Evolutionary conservation across 2,329 filamentous ascomycete species (phyloP).

Genomic region (Curvularia spicifera): DNA sequence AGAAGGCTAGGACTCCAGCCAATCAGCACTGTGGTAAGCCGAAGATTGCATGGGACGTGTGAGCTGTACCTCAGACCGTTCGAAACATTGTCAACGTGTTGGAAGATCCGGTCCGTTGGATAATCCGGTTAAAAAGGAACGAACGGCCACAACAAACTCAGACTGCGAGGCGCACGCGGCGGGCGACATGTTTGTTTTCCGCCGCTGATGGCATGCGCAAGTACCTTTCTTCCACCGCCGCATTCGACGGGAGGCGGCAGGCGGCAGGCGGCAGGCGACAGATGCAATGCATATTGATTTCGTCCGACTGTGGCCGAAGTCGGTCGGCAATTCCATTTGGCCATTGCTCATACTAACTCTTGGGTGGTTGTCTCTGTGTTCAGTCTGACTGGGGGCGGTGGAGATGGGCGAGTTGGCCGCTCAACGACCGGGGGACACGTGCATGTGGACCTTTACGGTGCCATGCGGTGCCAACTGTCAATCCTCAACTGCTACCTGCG

Average conservation of each 20-base stretch:
- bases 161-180: background rate
- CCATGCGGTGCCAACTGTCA: slow-evolving; percentile 13
- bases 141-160: slow-evolving; percentile 1
- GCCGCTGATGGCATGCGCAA: slow-evolving; percentile 2
- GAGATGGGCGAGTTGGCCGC: slow-evolving; percentile 5
- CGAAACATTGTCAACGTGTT: slow-evolving; percentile 9
- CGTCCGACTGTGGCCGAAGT: background rate
- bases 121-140: slow-evolving; percentile 6
- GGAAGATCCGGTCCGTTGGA: slow-evolving; percentile 5
- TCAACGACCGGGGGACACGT: slow-evolving; percentile 7
- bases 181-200: slow-evolving; percentile 4
- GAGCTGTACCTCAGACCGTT: background rate
- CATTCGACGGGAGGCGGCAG: background rate
- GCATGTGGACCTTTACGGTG: slow-evolving; percentile 1
- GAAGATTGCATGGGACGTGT: background rate
- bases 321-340: slow-evolving; percentile 2
- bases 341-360: background rate
- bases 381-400: slow-evolving; percentile 3
- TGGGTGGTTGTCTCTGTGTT: background rate
- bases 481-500: slow-evolving; percentile 1
- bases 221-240: background rate
- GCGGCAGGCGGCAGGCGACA: background rate
- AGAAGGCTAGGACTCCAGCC: background rate
- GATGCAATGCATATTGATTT: background rate
- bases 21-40: background rate